Percentiles rank a stretch among this genome's conserved stretches.
Conservation (phyloP, 441 rosid genomes). For the Populus trichocarpa region DNA sequence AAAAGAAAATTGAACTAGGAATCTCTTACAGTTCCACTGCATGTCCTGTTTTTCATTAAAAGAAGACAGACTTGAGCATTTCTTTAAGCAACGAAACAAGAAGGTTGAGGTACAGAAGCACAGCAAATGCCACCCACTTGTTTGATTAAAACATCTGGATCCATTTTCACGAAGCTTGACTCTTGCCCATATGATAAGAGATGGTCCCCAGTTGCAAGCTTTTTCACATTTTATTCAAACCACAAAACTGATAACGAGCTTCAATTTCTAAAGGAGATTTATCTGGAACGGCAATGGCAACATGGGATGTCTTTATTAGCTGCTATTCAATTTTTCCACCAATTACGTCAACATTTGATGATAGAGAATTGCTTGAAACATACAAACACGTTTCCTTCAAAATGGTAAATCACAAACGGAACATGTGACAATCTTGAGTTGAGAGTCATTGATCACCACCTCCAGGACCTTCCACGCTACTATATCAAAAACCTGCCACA, state of each 20-base stretch:
- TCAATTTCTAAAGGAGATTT: neutral
- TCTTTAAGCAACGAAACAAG: neutral
- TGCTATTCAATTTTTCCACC: neutral
- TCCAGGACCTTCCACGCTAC: neutral
- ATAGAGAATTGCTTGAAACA: neutral
- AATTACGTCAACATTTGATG: neutral
- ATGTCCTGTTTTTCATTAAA: neutral
- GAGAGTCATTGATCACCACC: neutral
- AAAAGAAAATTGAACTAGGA: constrained; percentile 3
- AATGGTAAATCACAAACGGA: neutral
- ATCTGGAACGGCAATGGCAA: neutral
- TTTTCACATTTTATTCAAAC: neutral
- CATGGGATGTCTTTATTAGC: neutral
- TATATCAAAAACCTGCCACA: neutral
- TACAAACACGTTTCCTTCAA: neutral
- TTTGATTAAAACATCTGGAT: neutral
- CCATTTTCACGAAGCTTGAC: neutral
- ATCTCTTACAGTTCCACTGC: neutral
- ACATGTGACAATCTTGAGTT: neutral
- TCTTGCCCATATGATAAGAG: neutral
- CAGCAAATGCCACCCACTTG: neutral
- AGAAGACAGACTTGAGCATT: neutral
- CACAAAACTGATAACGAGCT: neutral
- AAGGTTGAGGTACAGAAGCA: neutral
- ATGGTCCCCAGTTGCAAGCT: neutral